These are phyloP conservation scores for Blastocystis sp. DNA, from an alignment of 352 stramenopile genomes.

Conservation along the genomic window DNA sequence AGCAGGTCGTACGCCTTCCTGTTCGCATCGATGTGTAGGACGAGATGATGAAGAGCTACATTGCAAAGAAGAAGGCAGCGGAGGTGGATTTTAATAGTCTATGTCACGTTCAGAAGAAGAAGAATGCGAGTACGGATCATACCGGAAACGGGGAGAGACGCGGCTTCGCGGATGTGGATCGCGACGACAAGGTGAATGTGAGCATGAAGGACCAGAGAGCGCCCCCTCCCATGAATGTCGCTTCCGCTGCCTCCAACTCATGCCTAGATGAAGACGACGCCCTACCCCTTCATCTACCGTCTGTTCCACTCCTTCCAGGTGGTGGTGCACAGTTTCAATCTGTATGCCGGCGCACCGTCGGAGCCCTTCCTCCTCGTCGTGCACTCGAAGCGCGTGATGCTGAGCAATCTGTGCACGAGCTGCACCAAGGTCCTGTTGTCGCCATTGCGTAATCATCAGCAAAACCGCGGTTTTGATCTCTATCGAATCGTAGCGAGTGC, in stretches of 20 bases:
- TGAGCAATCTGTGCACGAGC: slow-evolving; percentile 51
- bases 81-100: neutral
- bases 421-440: slow-evolving; percentile 20
- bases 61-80: slow-evolving; percentile 47
- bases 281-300: slow-evolving; percentile 63
- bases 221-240: slow-evolving; percentile 41
- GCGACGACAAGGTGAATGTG: slow-evolving; percentile 30
- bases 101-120: neutral
- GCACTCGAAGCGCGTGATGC: slow-evolving; percentile 1
- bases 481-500: slow-evolving; percentile 50
- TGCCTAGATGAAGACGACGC: slow-evolving; percentile 19
- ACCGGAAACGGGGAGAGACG: neutral
- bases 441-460: neutral
- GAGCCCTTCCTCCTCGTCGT: slow-evolving; percentile 41
- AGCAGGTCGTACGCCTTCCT: slow-evolving; percentile 24
- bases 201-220: slow-evolving; percentile 3
- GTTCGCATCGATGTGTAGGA: neutral
- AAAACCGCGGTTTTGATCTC: slow-evolving; percentile 64
- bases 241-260: neutral
- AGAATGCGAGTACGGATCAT: slow-evolving; percentile 25
- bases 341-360: slow-evolving; percentile 42
- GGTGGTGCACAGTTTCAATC: slow-evolving; percentile 41
- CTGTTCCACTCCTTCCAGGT: slow-evolving; percentile 63
- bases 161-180: neutral
- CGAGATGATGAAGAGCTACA: slow-evolving; percentile 59